Percentiles rank a stretch among this genome's conserved stretches.
Conservation (phyloP, 305 asterid genomes). For the Fraxinus greggii region DNA sequence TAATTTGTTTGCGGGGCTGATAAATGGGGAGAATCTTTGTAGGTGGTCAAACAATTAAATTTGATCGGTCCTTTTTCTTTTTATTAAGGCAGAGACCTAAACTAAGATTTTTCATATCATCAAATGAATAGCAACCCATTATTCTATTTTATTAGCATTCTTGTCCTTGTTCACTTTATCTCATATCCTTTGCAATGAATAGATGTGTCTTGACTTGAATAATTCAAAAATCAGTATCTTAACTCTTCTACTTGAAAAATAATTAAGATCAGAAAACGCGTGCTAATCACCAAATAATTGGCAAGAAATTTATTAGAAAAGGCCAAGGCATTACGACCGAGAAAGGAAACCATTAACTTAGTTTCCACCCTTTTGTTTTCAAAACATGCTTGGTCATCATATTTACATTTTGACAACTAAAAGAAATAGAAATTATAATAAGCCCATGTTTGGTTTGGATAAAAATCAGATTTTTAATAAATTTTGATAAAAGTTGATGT, state of each 20-base stretch:
- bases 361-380: constrained; percentile 16
- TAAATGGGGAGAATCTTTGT: background rate
- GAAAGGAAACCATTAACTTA: constrained; percentile 13
- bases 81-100: background rate
- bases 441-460: background rate
- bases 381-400: constrained; percentile 19
- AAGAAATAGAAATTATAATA: constrained; percentile 13
- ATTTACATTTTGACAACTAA: constrained; percentile 4
- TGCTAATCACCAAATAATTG: background rate
- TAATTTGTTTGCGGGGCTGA: background rate
- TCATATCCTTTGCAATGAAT: background rate
- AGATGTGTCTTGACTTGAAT: background rate
- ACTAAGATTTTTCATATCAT: background rate
- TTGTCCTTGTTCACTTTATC: background rate
- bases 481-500: background rate
- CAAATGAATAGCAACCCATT: background rate
- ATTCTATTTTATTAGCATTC: background rate
- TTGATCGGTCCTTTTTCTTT: background rate
- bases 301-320: background rate
- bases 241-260: background rate
- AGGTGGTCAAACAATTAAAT: constrained; percentile 1
- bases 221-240: background rate
- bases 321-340: background rate
- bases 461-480: too few relatives aligned
- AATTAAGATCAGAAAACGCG: background rate